phyloP scores from a whole-genome alignment of 2,329 filamentous ascomycete species.

The Hymenoscyphus fructigenus region DNA sequence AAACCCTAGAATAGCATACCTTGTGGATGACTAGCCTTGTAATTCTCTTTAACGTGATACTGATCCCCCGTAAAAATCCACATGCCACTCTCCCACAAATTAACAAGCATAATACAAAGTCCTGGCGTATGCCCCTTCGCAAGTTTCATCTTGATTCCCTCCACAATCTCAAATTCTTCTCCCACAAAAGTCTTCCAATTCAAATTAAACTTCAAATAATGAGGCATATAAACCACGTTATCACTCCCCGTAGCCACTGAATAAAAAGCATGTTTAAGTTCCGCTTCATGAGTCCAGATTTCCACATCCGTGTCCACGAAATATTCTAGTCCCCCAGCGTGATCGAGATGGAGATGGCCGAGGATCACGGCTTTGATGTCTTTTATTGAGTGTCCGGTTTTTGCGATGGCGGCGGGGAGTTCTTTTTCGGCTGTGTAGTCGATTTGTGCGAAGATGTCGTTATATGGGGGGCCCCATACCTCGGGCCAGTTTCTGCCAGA shows the following conservation, averaged over 20 bases:
- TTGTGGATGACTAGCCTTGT: constrained; percentile 37
- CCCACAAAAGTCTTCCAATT: constrained; percentile 44
- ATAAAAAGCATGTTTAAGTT: constrained; percentile 46
- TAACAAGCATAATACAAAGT: constrained; percentile 17
- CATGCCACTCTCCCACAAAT: constrained; percentile 30
- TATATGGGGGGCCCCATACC: constrained; percentile 37
- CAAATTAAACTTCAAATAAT: constrained; percentile 39
- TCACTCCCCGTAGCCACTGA: constrained; percentile 41
- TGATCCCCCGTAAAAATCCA: constrained; percentile 44
- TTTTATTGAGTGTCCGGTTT: constrained; percentile 39
- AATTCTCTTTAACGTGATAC: constrained; percentile 43
- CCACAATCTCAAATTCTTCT: constrained; percentile 36
- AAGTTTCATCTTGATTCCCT: constrained; percentile 34
- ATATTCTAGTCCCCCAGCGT: constrained; percentile 46
- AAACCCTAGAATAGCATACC: neutral
- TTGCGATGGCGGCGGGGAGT: constrained; percentile 16
- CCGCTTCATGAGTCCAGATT: constrained; percentile 23
- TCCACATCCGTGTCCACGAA: constrained; percentile 42
- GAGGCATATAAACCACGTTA: constrained; percentile 38
- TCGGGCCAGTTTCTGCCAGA: neutral
- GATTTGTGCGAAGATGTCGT: constrained; percentile 41
- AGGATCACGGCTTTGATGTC: constrained; percentile 46
- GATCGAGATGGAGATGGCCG: constrained; percentile 47
- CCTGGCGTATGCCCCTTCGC: constrained; percentile 20
- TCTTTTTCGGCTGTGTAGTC: constrained; percentile 35